Conservation (phyloP, 2,329 filamentous ascomycete genomes). For the Colletotrichum sp. region DNA sequence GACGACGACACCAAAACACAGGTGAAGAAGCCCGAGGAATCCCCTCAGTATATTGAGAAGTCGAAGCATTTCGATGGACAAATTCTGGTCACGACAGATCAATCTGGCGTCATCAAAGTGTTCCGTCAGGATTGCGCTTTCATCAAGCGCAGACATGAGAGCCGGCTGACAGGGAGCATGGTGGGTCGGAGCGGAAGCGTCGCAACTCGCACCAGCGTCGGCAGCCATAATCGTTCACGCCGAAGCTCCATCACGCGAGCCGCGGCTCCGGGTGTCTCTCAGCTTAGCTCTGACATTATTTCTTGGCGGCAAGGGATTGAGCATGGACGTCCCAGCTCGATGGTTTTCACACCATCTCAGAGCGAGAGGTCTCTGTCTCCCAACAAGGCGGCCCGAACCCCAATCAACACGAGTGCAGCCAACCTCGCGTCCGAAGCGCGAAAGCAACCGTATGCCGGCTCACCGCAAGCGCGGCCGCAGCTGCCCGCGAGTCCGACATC, state of each 20-base stretch:
- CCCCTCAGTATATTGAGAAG: slow-evolving; percentile 77
- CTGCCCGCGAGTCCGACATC: slow-evolving; percentile 41
- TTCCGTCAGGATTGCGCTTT: slow-evolving; percentile 95
- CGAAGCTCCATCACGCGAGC: slow-evolving; percentile 55
- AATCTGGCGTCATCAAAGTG: slow-evolving; percentile 87
- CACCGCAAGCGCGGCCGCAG: slow-evolving; percentile 25
- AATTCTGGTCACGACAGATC: slow-evolving; percentile 91
- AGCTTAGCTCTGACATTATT: slow-evolving; percentile 72
- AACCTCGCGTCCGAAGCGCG: slow-evolving; percentile 52
- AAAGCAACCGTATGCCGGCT: slow-evolving; percentile 44
- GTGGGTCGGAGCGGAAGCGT: slow-evolving; percentile 62
- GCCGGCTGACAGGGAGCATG: slow-evolving; percentile 62
- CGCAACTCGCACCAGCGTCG: slow-evolving; percentile 55
- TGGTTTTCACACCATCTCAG: slow-evolving; percentile 41
- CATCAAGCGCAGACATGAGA: slow-evolving; percentile 75
- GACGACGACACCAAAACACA: slow-evolving; percentile 33
- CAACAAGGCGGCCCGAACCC: slow-evolving; percentile 42
- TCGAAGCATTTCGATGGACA: slow-evolving; percentile 80
- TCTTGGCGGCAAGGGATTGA: slow-evolving; percentile 80
- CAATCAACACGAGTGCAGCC: slow-evolving; percentile 37
- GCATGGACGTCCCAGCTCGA: slow-evolving; percentile 41
- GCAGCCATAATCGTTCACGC: slow-evolving; percentile 52
- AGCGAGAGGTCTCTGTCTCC: slow-evolving; percentile 63
- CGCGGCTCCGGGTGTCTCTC: slow-evolving; percentile 29
- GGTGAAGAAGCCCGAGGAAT: slow-evolving; percentile 63